These are phyloP conservation scores for Dothideomycetes sp. DNA, from an alignment of 2,329 filamentous ascomycete genomes.

Conservation along the genomic window DNA sequence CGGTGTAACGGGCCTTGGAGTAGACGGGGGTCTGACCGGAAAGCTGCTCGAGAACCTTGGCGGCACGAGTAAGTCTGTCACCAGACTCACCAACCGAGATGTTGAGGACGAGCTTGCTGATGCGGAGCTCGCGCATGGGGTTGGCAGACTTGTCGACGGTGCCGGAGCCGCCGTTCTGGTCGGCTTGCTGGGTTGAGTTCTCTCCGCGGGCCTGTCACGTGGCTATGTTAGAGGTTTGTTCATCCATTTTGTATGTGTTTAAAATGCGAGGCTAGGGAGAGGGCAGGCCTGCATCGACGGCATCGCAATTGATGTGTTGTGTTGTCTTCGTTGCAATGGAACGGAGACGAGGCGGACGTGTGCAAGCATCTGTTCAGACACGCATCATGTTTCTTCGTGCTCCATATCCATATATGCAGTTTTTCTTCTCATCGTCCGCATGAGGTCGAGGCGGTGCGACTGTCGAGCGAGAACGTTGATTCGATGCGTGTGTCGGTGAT, in stretches of 20 bases:
- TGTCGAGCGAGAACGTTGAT: conserved; percentile 1
- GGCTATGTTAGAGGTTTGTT: conserved; percentile 6
- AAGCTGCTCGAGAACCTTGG: conserved; percentile 99
- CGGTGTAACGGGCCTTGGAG: conserved; percentile 99
- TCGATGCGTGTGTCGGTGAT: conserved; percentile 5
- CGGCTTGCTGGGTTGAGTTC: conserved; percentile 52
- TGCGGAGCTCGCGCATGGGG: conserved; percentile 99
- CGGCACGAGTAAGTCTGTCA: conserved; percentile 99
- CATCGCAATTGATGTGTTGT: not conserved
- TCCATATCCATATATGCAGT: not conserved
- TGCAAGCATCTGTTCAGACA: not conserved
- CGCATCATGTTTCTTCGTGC: not conserved
- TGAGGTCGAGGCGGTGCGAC: conserved; percentile 1
- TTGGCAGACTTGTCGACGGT: conserved; percentile 68
- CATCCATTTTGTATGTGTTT: conserved; percentile 13
- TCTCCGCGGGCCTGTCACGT: conserved; percentile 19
- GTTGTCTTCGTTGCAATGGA: not conserved
- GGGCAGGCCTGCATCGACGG: conserved; percentile 12
- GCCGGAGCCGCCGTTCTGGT: conserved; percentile 5
- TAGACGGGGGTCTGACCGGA: conserved; percentile 99
- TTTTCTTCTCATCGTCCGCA: conserved; percentile 2
- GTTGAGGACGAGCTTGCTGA: conserved; percentile 99
- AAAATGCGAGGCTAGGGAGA: conserved; percentile 10
- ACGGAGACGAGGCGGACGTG: not conserved
- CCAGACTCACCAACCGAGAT: conserved; percentile 99